Conservation (phyloP, 164 flowering plant species). For the Akebia trifoliata region DNA sequence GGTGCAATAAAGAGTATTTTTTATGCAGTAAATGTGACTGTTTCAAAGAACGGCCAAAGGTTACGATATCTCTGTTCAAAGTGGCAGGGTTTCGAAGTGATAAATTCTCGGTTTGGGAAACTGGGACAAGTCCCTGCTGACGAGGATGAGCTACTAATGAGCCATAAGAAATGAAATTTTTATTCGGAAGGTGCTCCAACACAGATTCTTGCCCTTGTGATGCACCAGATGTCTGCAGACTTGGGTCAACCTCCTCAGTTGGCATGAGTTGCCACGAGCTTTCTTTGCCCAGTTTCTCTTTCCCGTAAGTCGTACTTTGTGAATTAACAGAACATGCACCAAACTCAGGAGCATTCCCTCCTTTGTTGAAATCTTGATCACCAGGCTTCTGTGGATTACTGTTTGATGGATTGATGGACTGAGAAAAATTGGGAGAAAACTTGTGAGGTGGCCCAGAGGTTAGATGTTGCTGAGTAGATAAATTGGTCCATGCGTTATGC, state of each 20-base stretch:
- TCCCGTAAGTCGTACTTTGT: constrained; percentile 26
- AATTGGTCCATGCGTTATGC: constrained; percentile 42
- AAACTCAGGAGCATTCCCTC: constrained; percentile 26
- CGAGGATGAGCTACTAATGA: constrained; percentile 14
- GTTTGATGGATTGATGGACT: constrained; percentile 26
- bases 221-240: constrained; percentile 14
- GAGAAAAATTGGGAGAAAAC: constrained; percentile 25
- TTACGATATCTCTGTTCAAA: constrained; percentile 43
- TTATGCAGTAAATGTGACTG: constrained; percentile 34
- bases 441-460: constrained; percentile 25
- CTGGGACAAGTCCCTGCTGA: constrained; percentile 17
- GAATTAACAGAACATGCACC: constrained; percentile 25
- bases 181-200: constrained; percentile 15
- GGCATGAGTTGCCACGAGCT: constrained; percentile 22
- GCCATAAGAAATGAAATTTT: constrained; percentile 19
- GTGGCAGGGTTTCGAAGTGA: constrained; percentile 22
- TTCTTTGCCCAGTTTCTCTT: constrained; percentile 33
- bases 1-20: constrained; percentile 56
- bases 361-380: constrained; percentile 29
- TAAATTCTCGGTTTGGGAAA: constrained; percentile 16
- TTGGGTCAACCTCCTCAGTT: constrained; percentile 15
- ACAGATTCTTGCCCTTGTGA: constrained; percentile 16
- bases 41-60: constrained; percentile 51
- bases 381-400: constrained; percentile 28
- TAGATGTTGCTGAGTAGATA: constrained; percentile 34